Conservation (phyloP, 306 rosid genomes). For the Inga laurina region DNA sequence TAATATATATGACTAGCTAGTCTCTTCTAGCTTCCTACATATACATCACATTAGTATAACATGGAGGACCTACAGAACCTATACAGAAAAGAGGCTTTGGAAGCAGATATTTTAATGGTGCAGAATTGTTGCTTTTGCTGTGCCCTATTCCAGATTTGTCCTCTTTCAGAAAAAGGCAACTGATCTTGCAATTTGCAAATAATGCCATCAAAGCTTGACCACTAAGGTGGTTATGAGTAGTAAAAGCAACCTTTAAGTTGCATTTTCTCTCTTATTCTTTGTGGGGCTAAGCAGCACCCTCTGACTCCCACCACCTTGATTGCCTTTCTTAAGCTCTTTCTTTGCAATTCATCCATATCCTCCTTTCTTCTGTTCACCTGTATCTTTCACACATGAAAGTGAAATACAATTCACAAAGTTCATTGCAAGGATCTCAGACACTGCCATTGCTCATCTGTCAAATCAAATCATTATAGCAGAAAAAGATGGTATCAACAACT, state of each 20-base stretch:
- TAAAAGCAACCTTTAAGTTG: constrained; percentile 53
- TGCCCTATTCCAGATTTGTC: constrained; percentile 35
- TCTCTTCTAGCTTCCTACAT: constrained; percentile 7
- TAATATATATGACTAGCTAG: constrained; percentile 9
- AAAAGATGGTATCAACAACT: constrained; percentile 10
- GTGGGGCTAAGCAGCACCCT: constrained; percentile 43
- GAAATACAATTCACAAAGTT: constrained; percentile 32
- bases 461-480: constrained; percentile 7
- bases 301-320: constrained; percentile 40
- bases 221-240: constrained; percentile 41
- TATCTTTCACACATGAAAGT: constrained; percentile 47
- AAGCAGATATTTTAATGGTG: constrained; percentile 9
- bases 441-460: constrained; percentile 18
- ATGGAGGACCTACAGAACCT: constrained; percentile 24
- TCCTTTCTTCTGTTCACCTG: constrained; percentile 40
- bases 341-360: constrained; percentile 34
- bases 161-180: constrained; percentile 37
- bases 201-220: constrained; percentile 42
- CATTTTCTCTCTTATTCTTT: constrained; percentile 42
- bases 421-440: constrained; percentile 2
- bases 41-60: constrained; percentile 2
- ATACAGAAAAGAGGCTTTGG: constrained; percentile 20
- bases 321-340: constrained; percentile 52
- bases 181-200: constrained; percentile 40
- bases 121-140: constrained; percentile 28